Evolutionary conservation across 2,329 filamentous ascomycete species (phyloP).

Genomic region (Coniochaeta ligniaria): DNA sequence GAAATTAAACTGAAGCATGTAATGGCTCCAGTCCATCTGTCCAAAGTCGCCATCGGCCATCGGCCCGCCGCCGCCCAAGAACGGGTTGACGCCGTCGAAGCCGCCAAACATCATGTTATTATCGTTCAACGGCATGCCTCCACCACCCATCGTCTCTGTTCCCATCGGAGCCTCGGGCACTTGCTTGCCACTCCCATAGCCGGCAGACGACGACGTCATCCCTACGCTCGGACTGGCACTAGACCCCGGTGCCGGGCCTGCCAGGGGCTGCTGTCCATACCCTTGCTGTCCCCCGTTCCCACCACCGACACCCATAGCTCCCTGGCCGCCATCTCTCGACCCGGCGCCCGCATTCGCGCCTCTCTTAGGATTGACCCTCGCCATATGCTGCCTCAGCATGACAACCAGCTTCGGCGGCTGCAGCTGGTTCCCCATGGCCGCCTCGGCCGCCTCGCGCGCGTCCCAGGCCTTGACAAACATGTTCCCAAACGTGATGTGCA

Average conservation of each 20-base stretch:
- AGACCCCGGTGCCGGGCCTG: not conserved
- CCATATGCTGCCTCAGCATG: constrained; percentile 32
- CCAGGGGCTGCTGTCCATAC: not conserved
- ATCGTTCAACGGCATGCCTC: constrained; percentile 2
- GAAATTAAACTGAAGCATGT: constrained; percentile 29
- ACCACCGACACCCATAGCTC: not conserved
- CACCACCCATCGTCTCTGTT: not conserved
- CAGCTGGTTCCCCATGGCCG: constrained; percentile 33
- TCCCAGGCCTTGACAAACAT: constrained; percentile 59
- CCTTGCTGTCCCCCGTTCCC: not conserved
- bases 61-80: constrained; percentile 23
- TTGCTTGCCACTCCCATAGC: not conserved
- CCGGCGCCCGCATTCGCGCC: not conserved
- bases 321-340: not conserved
- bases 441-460: constrained; percentile 41
- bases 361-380: not conserved
- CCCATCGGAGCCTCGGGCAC: not conserved
- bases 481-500: constrained; percentile 50
- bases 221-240: not conserved
- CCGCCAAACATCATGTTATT: constrained; percentile 5
- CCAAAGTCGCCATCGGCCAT: constrained; percentile 15
- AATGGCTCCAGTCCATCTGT: constrained; percentile 36
- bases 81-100: constrained; percentile 15
- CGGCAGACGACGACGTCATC: not conserved
- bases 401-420: constrained; percentile 39